Base-by-base conservation (phyloP, 331 rosid genomes). In the Dryas integrifolia region DNA sequence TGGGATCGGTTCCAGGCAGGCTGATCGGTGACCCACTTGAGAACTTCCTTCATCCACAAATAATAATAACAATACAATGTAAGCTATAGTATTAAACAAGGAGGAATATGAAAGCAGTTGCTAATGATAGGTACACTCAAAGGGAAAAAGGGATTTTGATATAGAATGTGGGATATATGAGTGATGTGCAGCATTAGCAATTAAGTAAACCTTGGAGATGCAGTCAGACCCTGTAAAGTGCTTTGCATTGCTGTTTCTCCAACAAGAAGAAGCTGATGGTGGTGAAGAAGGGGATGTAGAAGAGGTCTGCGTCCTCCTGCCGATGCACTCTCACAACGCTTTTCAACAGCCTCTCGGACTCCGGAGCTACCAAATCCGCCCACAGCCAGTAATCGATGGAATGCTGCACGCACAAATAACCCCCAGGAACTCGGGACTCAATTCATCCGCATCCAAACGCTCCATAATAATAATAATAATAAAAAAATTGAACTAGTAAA, bases 181-280 rank as follows among this genome's bases (percentile, higher is more conserved):
- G 3, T 57, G 3, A 0, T n/a, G 67, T 62, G 30, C 67, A 62
- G 7, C 30, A 62, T 26, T 48, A 62, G 7, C 30, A 62, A 40
- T 15, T 4, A 44, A 40, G 76, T 67, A 48, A 83, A 73, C 71
- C 82, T 79, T 77, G 80, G 85, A 77, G 82, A 87, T 76, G 89
- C 96, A 93, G 94, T 90, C 98, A 91, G 92, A 93, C 98, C 98
- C 98, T 94, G 82, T 94, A 94, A 85, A 94, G 98, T 52, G 98
- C 90, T 85, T 94, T 94, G 90, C 98, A 94, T 76, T 86, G 88
- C 80, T 94, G 98, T 72, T 89, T 91, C 77, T 94, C 98, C 89
- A 91, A 46, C 58, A 94, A 87, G 86, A 94, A 94, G 84, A 88
- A 94, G 83, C 96, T 89, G 14, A 94, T 94, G 50, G 98, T 94